Evolutionary conservation across 768 basidiomycete genomes (phyloP).

Genomic region (Gymnopilus junonius): DNA sequence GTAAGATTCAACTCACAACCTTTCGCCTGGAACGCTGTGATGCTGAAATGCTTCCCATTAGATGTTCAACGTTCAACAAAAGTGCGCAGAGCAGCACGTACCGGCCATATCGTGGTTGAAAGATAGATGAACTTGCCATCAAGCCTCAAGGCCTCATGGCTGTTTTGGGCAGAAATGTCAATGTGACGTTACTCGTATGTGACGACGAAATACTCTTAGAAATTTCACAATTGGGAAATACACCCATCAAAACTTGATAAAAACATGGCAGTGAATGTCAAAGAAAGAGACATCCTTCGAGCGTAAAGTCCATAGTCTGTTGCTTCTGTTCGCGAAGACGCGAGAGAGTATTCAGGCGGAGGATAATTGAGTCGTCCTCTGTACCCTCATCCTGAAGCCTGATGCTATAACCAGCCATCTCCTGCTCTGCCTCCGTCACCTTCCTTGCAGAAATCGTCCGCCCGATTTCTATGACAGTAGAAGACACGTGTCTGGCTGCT

Average conservation of each 20-base stretch:
- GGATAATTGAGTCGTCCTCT: neutral
- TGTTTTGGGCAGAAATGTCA: neutral
- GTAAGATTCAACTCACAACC: constrained; percentile 43
- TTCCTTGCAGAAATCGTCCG: constrained; percentile 79
- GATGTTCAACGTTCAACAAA: neutral
- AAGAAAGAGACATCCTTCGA: neutral
- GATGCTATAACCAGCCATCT: constrained; percentile 53
- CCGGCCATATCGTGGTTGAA: neutral
- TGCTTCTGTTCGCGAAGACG: neutral
- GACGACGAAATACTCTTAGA: no score
- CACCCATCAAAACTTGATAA: no score
- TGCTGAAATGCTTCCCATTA: constrained; percentile 21
- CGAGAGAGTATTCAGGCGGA: neutral
- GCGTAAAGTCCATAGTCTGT: neutral
- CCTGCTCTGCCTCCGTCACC: constrained; percentile 72
- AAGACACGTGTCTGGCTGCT: constrained; percentile 91
- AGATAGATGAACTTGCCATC: neutral
- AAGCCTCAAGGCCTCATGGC: neutral
- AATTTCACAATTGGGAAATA: no score
- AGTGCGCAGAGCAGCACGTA: neutral
- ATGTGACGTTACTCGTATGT: neutral
- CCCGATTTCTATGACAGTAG: constrained; percentile 86
- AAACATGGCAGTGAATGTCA: no score
- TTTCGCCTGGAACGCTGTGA: constrained; percentile 44
- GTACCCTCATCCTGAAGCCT: neutral